These are phyloP conservation scores for Rhynchospora pubera DNA, from an alignment of 176 grass and related monocot genomes.

Conservation along the genomic window DNA sequence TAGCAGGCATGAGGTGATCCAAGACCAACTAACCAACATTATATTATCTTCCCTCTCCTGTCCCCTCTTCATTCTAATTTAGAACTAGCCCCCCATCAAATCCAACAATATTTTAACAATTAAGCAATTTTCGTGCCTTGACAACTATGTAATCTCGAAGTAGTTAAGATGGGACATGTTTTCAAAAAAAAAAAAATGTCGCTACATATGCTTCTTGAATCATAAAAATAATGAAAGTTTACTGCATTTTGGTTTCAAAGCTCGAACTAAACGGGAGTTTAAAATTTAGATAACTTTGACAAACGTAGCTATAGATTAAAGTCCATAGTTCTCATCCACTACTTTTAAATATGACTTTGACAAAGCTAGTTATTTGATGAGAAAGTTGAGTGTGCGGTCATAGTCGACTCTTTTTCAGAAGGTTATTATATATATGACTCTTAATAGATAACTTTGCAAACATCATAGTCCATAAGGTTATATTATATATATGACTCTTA, in stretches of 20 bases:
- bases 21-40: slow-evolving; percentile 14
- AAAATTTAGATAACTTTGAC: neutral
- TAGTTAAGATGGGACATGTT: neutral
- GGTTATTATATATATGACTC: neutral
- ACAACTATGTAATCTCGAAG: neutral
- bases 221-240: neutral
- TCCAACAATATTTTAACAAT: neutral
- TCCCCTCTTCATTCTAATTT: neutral
- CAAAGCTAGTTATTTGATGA: neutral
- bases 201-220: neutral
- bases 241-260: neutral
- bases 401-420: neutral
- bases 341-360: slow-evolving; percentile 4
- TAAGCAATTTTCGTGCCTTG: neutral
- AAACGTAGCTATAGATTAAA: neutral
- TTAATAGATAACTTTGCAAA: neutral
- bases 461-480: neutral
- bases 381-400: neutral
- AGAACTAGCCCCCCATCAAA: slow-evolving; percentile 9
- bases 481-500: too few species aligned
- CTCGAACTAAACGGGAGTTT: neutral
- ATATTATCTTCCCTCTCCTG: slow-evolving; percentile 3
- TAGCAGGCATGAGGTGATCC: slow-evolving; percentile 14
- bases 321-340: neutral
- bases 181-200: neutral